Evolutionary conservation across 1,139 yeast genomes (phyloP), one percentile per base, ranked within the genome.

Genomic region (Geotrichum cucujoidarum): DNA sequence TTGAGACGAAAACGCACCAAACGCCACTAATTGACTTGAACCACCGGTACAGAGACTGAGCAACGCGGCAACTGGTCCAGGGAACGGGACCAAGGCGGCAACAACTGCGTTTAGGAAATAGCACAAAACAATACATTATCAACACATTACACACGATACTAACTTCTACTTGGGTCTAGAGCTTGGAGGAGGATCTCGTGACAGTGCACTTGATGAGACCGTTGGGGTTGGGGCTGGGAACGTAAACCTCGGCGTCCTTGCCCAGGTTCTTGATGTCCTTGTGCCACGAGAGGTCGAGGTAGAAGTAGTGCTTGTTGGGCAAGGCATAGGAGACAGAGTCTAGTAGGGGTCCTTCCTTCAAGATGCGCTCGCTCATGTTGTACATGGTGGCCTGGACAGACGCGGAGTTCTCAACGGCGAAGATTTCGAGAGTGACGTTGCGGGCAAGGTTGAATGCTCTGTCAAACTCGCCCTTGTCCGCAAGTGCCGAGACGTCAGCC

Each of bases 371-470:
- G 35, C 87, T 76, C 92, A 89, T 89, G 74, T 88, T 86, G 75
- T 80, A 89, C 96, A 88, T 88, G 53, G 96, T 89, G 38, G 95
- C 95, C 72, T 89, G 97, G 44, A 89, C 97, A 17, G 95, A 83
- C 17, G 95, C 80, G 10, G 95, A 86, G 68, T 86, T 81, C 68
- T 89, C 96, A 47, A 75, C 67, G 21, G 96, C 95, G 68, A 89
- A 89, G 53, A 77, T 75, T 50, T 81, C 84, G 60, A 89, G 74
- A 2, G 95, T 88, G 57, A 78, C 74, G 47, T 72, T 73, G 61
- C 89, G 77, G 21, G 90, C 94, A 20, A 65, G 62, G 25, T 73
- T 64, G 64, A 75, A 85, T 25, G 85, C 76, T 11, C 63, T 49
- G 68, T 87, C 95, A 58, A 83, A 83, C 39, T 76, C 69, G 13